Percentiles rank a stretch among this genome's conserved stretches.
phyloP scores from a whole-genome alignment of 2,329 filamentous ascomycete genomes.

The Grosmannia serpens region DNA sequence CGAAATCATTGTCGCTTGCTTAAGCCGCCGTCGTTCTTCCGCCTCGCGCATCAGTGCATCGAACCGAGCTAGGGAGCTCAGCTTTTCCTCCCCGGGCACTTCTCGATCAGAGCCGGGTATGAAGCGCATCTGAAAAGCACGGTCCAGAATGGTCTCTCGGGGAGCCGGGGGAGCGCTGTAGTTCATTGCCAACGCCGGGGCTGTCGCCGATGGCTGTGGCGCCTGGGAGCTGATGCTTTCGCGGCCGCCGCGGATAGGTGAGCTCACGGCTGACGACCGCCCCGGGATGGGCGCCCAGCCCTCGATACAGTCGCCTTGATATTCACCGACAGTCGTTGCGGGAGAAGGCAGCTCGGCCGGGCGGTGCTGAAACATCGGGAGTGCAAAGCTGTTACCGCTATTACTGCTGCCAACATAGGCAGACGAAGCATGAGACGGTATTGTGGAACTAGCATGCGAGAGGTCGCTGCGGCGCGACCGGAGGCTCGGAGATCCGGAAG shows the following conservation, averaged over 20 bases:
- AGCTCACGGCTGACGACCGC: conserved; percentile 45
- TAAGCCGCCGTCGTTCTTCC: conserved; percentile 33
- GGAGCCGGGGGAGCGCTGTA: conserved; percentile 40
- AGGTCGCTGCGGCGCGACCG: conserved; percentile 52
- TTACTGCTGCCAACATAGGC: conserved; percentile 3
- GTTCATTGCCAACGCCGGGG: conserved; percentile 22
- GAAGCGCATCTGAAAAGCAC: conserved; percentile 51
- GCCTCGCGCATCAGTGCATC: conserved; percentile 53
- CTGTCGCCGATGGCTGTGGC: conserved; percentile 15
- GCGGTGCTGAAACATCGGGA: conserved; percentile 16
- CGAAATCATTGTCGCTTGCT: conserved; percentile 24
- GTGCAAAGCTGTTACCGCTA: conserved; percentile 2
- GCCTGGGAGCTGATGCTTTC: conserved; percentile 42
- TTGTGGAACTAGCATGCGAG: conserved; percentile 24
- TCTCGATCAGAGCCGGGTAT: conserved; percentile 49
- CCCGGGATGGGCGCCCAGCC: conserved; percentile 51
- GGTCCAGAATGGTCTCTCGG: conserved; percentile 55
- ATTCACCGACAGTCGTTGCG: conserved; percentile 38
- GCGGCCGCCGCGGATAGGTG: conserved; percentile 41
- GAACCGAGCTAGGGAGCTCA: conserved; percentile 53
- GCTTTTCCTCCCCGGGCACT: conserved; percentile 46
- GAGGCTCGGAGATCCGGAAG: conserved; percentile 49
- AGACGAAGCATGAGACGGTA: conserved; percentile 5
- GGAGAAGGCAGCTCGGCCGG: conserved; percentile 47
- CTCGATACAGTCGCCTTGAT: conserved; percentile 45